A percentile compares a stretch with the other conserved stretches of the same genome.
phyloP scores from a whole-genome alignment of 768 basidiomycete genomes.

The Boletus vermiculosoides region DNA sequence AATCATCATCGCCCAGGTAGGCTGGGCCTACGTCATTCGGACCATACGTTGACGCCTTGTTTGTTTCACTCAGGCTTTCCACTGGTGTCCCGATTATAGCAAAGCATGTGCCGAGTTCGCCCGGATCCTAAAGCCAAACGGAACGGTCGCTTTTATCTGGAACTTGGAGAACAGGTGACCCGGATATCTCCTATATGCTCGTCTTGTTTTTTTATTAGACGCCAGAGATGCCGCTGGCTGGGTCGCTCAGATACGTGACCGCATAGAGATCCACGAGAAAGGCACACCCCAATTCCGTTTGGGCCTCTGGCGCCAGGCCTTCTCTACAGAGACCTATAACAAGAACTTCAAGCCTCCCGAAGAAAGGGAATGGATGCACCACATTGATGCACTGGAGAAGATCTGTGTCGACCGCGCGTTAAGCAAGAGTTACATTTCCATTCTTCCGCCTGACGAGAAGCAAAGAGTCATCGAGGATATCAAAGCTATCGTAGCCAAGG shows the following conservation, averaged over 20 bases:
- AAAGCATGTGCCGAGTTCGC: constrained; percentile 73
- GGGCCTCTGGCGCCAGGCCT: constrained; percentile 69
- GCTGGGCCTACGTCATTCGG: constrained; percentile 1
- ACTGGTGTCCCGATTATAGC: constrained; percentile 87
- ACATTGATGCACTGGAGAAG: constrained; percentile 51
- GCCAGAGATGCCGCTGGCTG: constrained; percentile 60
- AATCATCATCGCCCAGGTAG: constrained; percentile 73
- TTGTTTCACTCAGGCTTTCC: constrained; percentile 64
- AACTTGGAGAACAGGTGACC: constrained; percentile 80
- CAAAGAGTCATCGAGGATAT: constrained; percentile 50
- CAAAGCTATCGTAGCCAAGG: constrained; percentile 52
- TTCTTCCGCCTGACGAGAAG: constrained; percentile 59
- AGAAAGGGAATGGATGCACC: constrained; percentile 55
- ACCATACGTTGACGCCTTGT: constrained; percentile 5
- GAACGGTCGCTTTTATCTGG: constrained; percentile 77
- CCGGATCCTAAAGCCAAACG: constrained; percentile 76
- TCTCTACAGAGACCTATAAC: constrained; percentile 60
- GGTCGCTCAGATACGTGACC: constrained; percentile 70
- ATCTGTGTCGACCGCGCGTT: constrained; percentile 62
- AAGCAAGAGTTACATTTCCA: constrained; percentile 84
- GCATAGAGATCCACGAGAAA: constrained; percentile 64
- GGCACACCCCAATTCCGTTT: constrained; percentile 84
- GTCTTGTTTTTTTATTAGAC: not conserved
- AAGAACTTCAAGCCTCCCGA: constrained; percentile 57
- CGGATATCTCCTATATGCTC: not conserved